A percentile compares a stretch with the other conserved stretches of the same genome.
These are phyloP conservation scores for Micractinium conductrix DNA, from an alignment of 139 green algal genomes.

Conservation along the genomic window DNA sequence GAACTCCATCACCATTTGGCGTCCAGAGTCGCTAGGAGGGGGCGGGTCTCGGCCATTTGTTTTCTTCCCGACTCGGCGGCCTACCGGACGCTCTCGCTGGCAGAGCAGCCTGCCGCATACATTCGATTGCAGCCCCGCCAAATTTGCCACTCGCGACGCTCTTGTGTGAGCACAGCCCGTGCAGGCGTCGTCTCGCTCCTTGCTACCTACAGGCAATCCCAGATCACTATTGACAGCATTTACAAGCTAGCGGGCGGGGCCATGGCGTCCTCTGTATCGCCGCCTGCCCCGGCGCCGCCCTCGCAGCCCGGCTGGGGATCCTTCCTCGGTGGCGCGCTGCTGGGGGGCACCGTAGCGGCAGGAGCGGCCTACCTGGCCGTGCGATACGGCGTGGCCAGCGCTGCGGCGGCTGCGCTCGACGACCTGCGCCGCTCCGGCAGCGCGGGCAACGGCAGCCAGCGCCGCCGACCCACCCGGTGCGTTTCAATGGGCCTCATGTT, in stretches of 20 bases:
- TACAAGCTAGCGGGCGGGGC: not conserved
- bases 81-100: too few species aligned
- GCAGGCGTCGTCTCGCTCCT: too few species aligned
- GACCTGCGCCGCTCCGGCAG: not conserved
- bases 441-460: not conserved
- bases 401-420: not conserved
- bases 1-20: too few species aligned
- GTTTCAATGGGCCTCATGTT: too few species aligned
- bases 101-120: too few species aligned
- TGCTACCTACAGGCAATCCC: not conserved
- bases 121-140: too few species aligned
- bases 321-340: slow-evolving; percentile 52
- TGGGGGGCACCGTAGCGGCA: slow-evolving; percentile 55
- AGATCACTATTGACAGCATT: not conserved
- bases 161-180: too few species aligned
- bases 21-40: too few species aligned
- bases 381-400: slow-evolving; percentile 32
- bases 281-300: too few species aligned
- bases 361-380: slow-evolving; percentile 50
- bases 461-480: slow-evolving; percentile 3
- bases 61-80: too few species aligned
- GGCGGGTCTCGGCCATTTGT: too few species aligned
- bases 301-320: slow-evolving; percentile 3
- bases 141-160: too few species aligned
- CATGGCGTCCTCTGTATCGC: slow-evolving; percentile 1